Conservation (phyloP, 1,284 basidiomycete genomes). For the Puccinia hordei region DNA sequence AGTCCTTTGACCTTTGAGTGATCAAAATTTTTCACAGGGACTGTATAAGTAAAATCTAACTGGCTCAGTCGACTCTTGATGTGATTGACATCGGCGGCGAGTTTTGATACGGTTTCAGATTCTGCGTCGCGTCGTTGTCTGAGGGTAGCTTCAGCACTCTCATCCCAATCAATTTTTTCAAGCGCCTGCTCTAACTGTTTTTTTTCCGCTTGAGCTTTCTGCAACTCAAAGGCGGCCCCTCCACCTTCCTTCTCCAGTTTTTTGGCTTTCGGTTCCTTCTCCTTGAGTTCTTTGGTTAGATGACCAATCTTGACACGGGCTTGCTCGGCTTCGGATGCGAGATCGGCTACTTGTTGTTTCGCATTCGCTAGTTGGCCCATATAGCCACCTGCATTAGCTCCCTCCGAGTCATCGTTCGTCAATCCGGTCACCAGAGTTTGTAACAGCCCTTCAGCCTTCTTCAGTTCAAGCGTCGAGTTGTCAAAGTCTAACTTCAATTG, state of each 20-base stretch:
- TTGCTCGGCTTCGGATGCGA: conserved; percentile 82
- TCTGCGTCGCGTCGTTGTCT: conserved; percentile 67
- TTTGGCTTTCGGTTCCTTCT: conserved; percentile 76
- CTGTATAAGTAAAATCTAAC: conserved; percentile 80
- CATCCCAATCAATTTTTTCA: conserved; percentile 74
- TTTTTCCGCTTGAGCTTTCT: conserved; percentile 67
- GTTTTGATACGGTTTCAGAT: conserved; percentile 66
- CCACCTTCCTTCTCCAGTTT: conserved; percentile 81
- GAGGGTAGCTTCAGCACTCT: conserved; percentile 72
- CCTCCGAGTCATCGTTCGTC: conserved; percentile 66
- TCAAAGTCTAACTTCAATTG: conserved; percentile 69
- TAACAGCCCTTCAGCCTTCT: conserved; percentile 84
- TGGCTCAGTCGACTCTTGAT: conserved; percentile 71
- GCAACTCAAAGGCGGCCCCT: conserved; percentile 70
- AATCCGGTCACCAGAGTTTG: conserved; percentile 93
- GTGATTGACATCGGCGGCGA: conserved; percentile 66
- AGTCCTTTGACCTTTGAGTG: conserved; percentile 80
- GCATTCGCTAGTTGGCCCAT: conserved; percentile 95
- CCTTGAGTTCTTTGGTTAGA: conserved; percentile 77
- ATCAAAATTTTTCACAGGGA: conserved; percentile 81
- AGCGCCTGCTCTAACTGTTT: conserved; percentile 67
- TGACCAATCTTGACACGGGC: conserved; percentile 75
- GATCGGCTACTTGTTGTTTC: conserved; percentile 72
- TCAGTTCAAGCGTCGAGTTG: conserved; percentile 68
- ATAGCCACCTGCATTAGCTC: conserved; percentile 77